Evolutionary conservation across 306 rosid species (phyloP).

Genomic region (Lathyrus sativus): DNA sequence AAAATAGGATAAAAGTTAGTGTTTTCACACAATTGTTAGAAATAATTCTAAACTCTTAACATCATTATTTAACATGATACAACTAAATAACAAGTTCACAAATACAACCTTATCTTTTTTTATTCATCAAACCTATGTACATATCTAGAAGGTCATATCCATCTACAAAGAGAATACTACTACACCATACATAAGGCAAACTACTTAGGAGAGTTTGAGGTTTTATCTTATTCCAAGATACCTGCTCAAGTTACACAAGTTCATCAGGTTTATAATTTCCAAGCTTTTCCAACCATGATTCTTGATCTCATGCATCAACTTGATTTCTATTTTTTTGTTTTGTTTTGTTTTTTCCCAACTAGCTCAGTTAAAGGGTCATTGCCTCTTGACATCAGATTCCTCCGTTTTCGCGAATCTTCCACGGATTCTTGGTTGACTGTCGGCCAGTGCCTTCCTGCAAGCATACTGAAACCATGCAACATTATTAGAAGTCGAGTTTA

Average conservation of each 20-base stretch:
- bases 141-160: conserved; percentile 43
- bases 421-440: conserved; percentile 94
- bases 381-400: conserved; percentile 58
- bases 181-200: conserved; percentile 42
- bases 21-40: neutral
- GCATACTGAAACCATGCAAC: conserved; percentile 64
- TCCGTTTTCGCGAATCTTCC: conserved; percentile 97
- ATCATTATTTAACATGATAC: conserved; percentile 4
- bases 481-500: neutral
- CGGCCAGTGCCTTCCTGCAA: conserved; percentile 98
- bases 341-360: neutral
- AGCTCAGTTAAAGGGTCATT: conserved; percentile 39
- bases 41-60: conserved; percentile 11
- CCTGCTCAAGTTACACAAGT: conserved; percentile 33
- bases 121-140: conserved; percentile 76
- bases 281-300: conserved; percentile 34
- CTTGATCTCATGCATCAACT: conserved; percentile 43
- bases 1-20: neutral
- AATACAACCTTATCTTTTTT: conserved; percentile 37
- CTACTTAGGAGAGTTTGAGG: conserved; percentile 4
- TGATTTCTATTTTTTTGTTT: conserved; percentile 42
- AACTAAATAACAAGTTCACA: conserved; percentile 14
- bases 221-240: conserved; percentile 42
- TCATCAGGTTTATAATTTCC: conserved; percentile 27
- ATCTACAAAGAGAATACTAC: conserved; percentile 45